Evolutionary conservation across 768 basidiomycete genomes (phyloP).

Genomic region (Termitomyces sp.): DNA sequence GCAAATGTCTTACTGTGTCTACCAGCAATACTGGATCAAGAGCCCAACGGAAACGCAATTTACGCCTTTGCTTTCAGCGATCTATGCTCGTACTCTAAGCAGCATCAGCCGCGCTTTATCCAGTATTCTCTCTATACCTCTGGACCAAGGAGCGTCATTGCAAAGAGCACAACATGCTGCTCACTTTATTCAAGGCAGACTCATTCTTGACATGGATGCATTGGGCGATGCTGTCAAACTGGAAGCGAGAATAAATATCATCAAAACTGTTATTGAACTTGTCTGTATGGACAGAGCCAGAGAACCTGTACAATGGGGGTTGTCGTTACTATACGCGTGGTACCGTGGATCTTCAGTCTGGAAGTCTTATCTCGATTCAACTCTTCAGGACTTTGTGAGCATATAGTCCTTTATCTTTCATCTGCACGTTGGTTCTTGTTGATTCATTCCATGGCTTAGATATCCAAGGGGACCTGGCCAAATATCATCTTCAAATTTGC

Average conservation of each 20-base stretch:
- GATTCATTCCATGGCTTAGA: constrained; percentile 21
- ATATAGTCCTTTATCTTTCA: background rate
- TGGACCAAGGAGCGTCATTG: constrained; percentile 13
- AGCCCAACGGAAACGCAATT: constrained; percentile 23
- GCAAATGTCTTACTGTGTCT: background rate
- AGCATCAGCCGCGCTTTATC: constrained; percentile 22
- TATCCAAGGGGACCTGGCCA: constrained; percentile 37
- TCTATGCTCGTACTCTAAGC: constrained; percentile 43
- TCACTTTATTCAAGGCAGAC: constrained; percentile 34
- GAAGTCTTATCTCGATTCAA: constrained; percentile 35
- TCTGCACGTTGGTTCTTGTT: constrained; percentile 1
- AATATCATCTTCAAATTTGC: constrained; percentile 33
- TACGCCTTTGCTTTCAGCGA: constrained; percentile 40
- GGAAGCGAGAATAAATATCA: constrained; percentile 34
- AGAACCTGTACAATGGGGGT: constrained; percentile 25
- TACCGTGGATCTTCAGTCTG: constrained; percentile 31
- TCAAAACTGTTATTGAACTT: constrained; percentile 39
- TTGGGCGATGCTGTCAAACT: constrained; percentile 23
- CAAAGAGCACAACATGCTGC: constrained; percentile 27
- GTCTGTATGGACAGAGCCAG: constrained; percentile 20
- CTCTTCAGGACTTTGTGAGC: constrained; percentile 38
- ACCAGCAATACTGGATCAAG: constrained; percentile 46
- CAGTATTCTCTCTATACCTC: constrained; percentile 13
- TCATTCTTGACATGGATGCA: constrained; percentile 43
- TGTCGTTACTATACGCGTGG: constrained; percentile 32